Percentiles rank a stretch among this genome's conserved stretches.
Evolutionary conservation across 2,329 filamentous ascomycete genomes (phyloP).

Genomic region (Gaeumannomyces tritici): DNA sequence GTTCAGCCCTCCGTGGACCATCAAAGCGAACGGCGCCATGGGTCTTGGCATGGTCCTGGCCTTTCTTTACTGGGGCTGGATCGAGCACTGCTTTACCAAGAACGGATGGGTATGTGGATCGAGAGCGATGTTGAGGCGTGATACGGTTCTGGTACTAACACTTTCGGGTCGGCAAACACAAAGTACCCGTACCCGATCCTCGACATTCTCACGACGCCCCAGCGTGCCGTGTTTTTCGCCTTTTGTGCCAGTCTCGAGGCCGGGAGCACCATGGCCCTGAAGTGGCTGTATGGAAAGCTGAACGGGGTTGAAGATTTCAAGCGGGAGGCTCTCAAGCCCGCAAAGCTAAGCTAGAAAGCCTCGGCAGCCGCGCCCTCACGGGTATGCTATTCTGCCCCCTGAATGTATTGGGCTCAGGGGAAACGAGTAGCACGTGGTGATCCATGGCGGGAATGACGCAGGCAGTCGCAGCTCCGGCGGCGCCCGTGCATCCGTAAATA

Average conservation of each 20-base stretch:
- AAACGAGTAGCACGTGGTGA: background rate
- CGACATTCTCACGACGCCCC: constrained; percentile 51
- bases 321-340: constrained; percentile 22
- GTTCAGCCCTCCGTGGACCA: constrained; percentile 64
- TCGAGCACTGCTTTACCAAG: constrained; percentile 63
- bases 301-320: constrained; percentile 45
- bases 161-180: constrained; percentile 16
- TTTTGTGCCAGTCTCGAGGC: constrained; percentile 65
- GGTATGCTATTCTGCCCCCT: background rate
- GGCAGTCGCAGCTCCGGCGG: background rate
- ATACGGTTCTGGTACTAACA: background rate
- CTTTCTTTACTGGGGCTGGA: constrained; percentile 67
- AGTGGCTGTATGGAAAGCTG: constrained; percentile 58
- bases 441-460: background rate
- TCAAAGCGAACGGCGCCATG: constrained; percentile 49
- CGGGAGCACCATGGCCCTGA: constrained; percentile 55
- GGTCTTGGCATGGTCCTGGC: constrained; percentile 48
- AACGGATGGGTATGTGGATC: constrained; percentile 49
- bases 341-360: constrained; percentile 15
- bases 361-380: background rate
- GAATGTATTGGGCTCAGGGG: background rate
- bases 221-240: constrained; percentile 60
- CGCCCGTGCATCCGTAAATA: background rate
- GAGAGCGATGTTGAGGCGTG: background rate
- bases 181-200: constrained; percentile 85